These are phyloP conservation scores for Gaillardinia entomophila DNA, from an alignment of 805 yeast species.

Conservation along the genomic window DNA sequence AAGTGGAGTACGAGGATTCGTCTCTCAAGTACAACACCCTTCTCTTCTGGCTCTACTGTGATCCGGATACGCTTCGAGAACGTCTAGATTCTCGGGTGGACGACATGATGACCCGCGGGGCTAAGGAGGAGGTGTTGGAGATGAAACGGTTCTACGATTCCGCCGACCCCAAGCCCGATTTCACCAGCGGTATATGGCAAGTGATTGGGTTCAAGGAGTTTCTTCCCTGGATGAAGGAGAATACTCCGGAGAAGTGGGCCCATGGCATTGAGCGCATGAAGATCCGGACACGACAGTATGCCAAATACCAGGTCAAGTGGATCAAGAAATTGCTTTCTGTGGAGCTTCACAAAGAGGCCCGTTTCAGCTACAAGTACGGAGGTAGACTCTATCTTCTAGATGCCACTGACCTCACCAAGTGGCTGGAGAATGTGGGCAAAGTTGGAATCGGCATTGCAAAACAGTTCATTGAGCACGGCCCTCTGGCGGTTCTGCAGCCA, in stretches of 20 bases:
- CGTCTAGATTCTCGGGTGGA: conserved; percentile 81
- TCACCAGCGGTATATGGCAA: conserved; percentile 83
- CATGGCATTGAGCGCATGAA: conserved; percentile 74
- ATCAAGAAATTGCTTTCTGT: conserved; percentile 64
- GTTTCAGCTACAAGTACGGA: conserved; percentile 46
- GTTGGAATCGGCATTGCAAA: conserved; percentile 51
- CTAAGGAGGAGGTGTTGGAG: conserved; percentile 59
- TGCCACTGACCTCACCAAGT: conserved; percentile 63
- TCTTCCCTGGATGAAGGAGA: conserved; percentile 55
- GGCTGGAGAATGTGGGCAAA: conserved; percentile 52
- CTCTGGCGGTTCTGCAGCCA: conserved; percentile 14
- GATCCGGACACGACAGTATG: conserved; percentile 76
- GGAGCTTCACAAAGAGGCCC: conserved; percentile 46
- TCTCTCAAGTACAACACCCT: conserved; percentile 56
- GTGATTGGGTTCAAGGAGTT: conserved; percentile 92
- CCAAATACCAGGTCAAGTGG: conserved; percentile 88
- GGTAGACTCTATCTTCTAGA: conserved; percentile 66
- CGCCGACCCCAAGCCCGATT: conserved; percentile 35
- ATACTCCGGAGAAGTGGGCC: conserved; percentile 15
- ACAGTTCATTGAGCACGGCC: conserved; percentile 25
- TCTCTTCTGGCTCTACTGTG: conserved; percentile 78
- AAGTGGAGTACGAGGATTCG: conserved; percentile 36
- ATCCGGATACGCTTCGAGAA: conserved; percentile 46
- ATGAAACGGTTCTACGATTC: conserved; percentile 43
- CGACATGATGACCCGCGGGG: conserved; percentile 70